phyloP scores from a whole-genome alignment of 2,329 filamentous ascomycete genomes.

The Zymoseptoria tritici region DNA sequence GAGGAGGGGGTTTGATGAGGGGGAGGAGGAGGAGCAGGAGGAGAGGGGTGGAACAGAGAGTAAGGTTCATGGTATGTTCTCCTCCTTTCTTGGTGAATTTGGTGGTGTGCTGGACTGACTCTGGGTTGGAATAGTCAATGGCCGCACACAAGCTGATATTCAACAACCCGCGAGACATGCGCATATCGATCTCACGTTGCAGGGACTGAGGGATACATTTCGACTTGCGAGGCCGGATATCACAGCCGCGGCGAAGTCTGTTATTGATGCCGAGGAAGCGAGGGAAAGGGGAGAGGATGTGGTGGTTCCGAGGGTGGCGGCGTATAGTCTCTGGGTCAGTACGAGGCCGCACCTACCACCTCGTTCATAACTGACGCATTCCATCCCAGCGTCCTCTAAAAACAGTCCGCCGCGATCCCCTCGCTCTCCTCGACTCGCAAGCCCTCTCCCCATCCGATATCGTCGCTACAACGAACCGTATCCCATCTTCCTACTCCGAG shows the following conservation, averaged over 20 bases:
- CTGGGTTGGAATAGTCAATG: slow-evolving; percentile 5
- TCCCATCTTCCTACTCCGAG: slow-evolving; percentile 3
- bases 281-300: slow-evolving; percentile 8
- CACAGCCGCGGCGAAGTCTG: slow-evolving; percentile 1
- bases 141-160: slow-evolving; percentile 1
- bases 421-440: slow-evolving; percentile 13
- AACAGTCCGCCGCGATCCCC: slow-evolving; percentile 15
- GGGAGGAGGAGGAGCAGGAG: slow-evolving; percentile 10
- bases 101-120: too few relatives aligned
- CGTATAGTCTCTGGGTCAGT: slow-evolving; percentile 16
- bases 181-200: slow-evolving; percentile 11
- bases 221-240: slow-evolving; percentile 7
- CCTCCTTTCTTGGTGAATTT: too few relatives aligned
- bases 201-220: slow-evolving; percentile 7
- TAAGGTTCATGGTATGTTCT: neutral
- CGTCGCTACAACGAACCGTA: slow-evolving; percentile 10
- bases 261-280: slow-evolving; percentile 11
- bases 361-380: too few relatives aligned
- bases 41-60: slow-evolving; percentile 3
- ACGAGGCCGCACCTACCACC: too few relatives aligned
- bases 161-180: slow-evolving; percentile 14
- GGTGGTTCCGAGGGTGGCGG: slow-evolving; percentile 10
- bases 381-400: slow-evolving; percentile 8
- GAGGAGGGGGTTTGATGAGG: neutral
- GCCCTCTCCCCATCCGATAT: slow-evolving; percentile 10